These are phyloP conservation scores for Dactylonectria macrodidyma DNA, from an alignment of 2,329 filamentous ascomycete species.

Conservation along the genomic window DNA sequence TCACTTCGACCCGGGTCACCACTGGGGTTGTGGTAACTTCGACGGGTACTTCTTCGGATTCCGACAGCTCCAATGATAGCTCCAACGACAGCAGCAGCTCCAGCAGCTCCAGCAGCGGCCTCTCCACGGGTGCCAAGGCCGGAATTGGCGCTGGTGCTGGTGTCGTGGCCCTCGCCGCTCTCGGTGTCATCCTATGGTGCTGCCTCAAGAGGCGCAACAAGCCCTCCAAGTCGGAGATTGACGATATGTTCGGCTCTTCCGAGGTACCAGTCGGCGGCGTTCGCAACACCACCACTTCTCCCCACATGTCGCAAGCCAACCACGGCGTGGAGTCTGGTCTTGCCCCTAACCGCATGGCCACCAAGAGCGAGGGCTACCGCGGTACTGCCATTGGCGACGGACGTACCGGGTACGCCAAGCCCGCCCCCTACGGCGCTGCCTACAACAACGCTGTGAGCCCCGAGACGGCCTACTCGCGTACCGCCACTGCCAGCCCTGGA, in stretches of 20 bases:
- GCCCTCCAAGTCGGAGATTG: conserved; percentile 52
- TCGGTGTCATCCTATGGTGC: conserved; percentile 50
- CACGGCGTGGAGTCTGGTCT: conserved; percentile 41
- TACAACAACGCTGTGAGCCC: conserved; percentile 39
- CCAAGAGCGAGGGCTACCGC: conserved; percentile 55
- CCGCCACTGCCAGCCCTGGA: conserved; percentile 29
- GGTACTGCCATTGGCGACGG: conserved; percentile 58
- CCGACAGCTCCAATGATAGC: conserved; percentile 22
- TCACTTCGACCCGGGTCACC: conserved; percentile 53
- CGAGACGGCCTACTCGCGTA: conserved; percentile 45
- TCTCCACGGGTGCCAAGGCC: conserved; percentile 60
- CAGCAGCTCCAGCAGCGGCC: conserved; percentile 44
- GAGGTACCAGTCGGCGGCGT: conserved; percentile 58
- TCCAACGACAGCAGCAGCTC: conserved; percentile 30
- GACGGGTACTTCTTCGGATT: conserved; percentile 42
- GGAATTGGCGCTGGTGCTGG: conserved; percentile 60
- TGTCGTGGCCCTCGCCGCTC: conserved; percentile 53
- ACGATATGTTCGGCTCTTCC: conserved; percentile 59
- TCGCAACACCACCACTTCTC: conserved; percentile 41
- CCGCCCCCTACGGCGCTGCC: conserved; percentile 51
- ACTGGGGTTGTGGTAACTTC: conserved; percentile 50
- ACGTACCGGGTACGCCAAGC: conserved; percentile 57
- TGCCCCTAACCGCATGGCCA: conserved; percentile 46
- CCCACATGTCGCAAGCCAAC: conserved; percentile 51
- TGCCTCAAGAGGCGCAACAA: conserved; percentile 51